Conservation (phyloP, 352 stramenopile genomes). For the Blastocystis sp. region DNA sequence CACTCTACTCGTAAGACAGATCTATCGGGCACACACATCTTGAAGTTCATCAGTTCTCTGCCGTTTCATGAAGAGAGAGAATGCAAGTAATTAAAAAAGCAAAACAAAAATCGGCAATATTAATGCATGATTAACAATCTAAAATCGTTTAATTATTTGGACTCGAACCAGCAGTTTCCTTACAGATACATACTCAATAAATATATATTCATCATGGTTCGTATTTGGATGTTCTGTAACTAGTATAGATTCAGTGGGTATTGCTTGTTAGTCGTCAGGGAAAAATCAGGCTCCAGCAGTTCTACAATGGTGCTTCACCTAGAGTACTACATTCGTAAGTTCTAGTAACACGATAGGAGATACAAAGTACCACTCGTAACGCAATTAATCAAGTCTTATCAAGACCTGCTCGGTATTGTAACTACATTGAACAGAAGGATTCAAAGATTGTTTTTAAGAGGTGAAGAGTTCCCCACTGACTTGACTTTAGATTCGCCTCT, state of each 20-base stretch:
- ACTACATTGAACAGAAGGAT: constrained; percentile 93
- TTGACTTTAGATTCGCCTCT: constrained; percentile 78
- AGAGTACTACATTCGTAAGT: constrained; percentile 64
- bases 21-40: background rate
- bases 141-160: too few relatives aligned
- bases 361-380: constrained; percentile 75
- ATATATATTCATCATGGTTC: constrained; percentile 19
- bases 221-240: background rate
- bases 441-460: constrained; percentile 96
- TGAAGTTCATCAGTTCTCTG: background rate
- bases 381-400: constrained; percentile 79
- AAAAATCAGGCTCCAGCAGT: constrained; percentile 82
- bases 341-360: constrained; percentile 69
- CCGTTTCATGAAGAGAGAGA: background rate
- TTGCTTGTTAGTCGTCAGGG: constrained; percentile 81
- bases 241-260: constrained; percentile 73
- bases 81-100: too few relatives aligned
- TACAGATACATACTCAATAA: too few relatives aligned
- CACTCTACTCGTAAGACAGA: background rate
- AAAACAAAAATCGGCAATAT: too few relatives aligned
- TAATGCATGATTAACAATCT: too few relatives aligned
- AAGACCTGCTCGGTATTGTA: constrained; percentile 65
- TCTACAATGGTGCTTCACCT: constrained; percentile 74
- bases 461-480: constrained; percentile 61
- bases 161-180: too few relatives aligned